Conservation (phyloP, 208 protist genomes). For the Wallacemonas collosoma region DNA sequence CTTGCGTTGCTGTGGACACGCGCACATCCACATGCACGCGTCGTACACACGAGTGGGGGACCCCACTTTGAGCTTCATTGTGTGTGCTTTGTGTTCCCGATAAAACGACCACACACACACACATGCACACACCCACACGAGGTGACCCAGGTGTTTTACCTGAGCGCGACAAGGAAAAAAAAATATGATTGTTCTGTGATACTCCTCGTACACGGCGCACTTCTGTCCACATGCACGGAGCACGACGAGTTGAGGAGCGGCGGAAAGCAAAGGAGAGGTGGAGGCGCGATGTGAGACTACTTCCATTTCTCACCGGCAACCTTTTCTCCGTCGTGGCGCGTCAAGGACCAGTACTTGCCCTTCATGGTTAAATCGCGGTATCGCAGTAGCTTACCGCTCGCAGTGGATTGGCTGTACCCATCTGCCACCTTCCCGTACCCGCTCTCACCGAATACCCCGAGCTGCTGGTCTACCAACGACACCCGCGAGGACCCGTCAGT, state of each 20-base stretch:
- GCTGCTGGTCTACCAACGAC: conserved; percentile 88
- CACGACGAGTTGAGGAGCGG: neutral
- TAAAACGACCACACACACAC: neutral
- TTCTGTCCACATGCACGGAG: neutral
- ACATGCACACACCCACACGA: neutral
- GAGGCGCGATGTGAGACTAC: conserved; percentile 3
- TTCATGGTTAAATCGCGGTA: conserved; percentile 90
- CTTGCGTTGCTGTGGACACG: too few relatives aligned
- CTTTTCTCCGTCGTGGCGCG: conserved; percentile 48
- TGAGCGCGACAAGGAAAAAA: too few relatives aligned
- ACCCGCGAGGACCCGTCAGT: conserved; percentile 4
- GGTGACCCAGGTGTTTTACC: neutral
- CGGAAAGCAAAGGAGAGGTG: neutral
- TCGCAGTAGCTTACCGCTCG: conserved; percentile 60
- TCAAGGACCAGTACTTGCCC: conserved; percentile 78
- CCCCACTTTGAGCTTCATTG: too few relatives aligned
- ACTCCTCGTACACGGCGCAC: neutral
- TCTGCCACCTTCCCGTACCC: conserved; percentile 60
- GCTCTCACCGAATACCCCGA: conserved; percentile 58
- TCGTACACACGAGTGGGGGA: too few relatives aligned
- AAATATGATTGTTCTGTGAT: neutral
- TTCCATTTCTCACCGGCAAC: conserved; percentile 49
- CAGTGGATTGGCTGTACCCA: conserved; percentile 69
- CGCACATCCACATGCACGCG: too few relatives aligned
- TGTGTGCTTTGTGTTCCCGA: neutral